phyloP scores from a whole-genome alignment of 2,329 filamentous ascomycete genomes.

The Aspergillus tamarii region DNA sequence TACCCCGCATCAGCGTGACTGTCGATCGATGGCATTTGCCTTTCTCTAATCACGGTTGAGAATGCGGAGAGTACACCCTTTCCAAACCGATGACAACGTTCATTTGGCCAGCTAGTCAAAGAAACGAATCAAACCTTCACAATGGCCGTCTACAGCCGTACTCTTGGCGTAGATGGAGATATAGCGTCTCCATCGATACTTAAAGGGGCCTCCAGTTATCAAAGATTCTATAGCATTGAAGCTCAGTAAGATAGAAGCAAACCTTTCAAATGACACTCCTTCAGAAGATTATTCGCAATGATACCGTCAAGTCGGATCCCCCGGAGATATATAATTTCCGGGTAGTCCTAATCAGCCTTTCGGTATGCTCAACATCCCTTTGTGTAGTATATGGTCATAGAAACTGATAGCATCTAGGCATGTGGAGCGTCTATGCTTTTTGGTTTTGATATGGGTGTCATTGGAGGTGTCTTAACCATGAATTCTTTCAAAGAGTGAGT shows the following conservation, averaged over 20 bases:
- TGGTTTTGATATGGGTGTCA: background rate
- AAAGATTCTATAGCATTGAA: background rate
- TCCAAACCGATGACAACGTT: background rate
- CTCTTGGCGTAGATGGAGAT: background rate
- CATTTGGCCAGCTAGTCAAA: background rate
- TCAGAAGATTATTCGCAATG: background rate
- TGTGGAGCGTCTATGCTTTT: background rate
- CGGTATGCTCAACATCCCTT: background rate
- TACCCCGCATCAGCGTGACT: background rate
- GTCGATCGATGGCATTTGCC: background rate
- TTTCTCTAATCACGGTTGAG: background rate
- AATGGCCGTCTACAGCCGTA: slow-evolving; percentile 1
- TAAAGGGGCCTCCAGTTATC: background rate
- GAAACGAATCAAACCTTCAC: background rate
- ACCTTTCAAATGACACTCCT: background rate
- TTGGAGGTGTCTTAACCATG: background rate
- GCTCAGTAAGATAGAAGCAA: background rate
- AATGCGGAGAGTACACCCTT: background rate
- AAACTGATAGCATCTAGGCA: background rate
- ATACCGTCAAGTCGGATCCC: background rate
- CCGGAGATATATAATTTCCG: background rate
- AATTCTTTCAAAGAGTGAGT: background rate
- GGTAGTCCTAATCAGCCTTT: background rate
- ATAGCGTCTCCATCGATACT: background rate
- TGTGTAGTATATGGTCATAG: background rate